Conservation (phyloP, 495 filamentous ascomycete species). For the Aspergillus affinis region DNA sequence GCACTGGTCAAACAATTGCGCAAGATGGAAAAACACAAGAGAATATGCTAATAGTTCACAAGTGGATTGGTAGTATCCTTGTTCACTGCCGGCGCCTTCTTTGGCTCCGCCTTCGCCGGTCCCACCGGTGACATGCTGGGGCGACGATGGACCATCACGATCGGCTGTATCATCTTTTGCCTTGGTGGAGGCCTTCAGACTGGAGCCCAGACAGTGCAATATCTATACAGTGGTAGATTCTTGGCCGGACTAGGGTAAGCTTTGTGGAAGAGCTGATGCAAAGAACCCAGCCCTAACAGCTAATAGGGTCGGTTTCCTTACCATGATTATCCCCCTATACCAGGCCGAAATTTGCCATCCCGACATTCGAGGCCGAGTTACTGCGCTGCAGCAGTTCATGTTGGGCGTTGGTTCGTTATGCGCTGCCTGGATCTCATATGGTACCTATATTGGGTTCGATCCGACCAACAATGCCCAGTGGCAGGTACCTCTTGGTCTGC, state of each 20-base stretch:
- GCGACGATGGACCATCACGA: conserved; percentile 42
- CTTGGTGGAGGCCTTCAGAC: conserved; percentile 46
- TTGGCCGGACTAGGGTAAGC: conserved; percentile 53
- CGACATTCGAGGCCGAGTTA: conserved; percentile 44
- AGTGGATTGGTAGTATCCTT: conserved; percentile 67
- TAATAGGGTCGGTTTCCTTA: conserved; percentile 58
- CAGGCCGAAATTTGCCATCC: conserved; percentile 48
- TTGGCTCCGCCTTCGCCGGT: conserved; percentile 40
- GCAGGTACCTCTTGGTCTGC: conserved; percentile 43
- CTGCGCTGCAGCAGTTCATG: conserved; percentile 46
- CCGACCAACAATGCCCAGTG: conserved; percentile 42
- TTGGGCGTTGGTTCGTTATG: conserved; percentile 43
- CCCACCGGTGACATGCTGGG: conserved; percentile 41
- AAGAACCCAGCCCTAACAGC: neutral
- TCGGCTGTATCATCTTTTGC: conserved; percentile 44
- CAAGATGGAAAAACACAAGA: conserved; percentile 4
- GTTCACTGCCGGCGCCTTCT: conserved; percentile 56
- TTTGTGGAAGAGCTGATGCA: conserved; percentile 10
- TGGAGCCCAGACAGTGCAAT: conserved; percentile 36
- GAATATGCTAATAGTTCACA: neutral
- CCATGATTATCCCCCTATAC: conserved; percentile 49
- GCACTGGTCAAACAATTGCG: neutral
- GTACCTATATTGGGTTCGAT: conserved; percentile 50
- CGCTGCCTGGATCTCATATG: conserved; percentile 44
- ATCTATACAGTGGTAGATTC: conserved; percentile 43